These are phyloP conservation scores for Suaeda aralocaspica DNA, from an alignment of 148 eudicot genomes.

Conservation along the genomic window DNA sequence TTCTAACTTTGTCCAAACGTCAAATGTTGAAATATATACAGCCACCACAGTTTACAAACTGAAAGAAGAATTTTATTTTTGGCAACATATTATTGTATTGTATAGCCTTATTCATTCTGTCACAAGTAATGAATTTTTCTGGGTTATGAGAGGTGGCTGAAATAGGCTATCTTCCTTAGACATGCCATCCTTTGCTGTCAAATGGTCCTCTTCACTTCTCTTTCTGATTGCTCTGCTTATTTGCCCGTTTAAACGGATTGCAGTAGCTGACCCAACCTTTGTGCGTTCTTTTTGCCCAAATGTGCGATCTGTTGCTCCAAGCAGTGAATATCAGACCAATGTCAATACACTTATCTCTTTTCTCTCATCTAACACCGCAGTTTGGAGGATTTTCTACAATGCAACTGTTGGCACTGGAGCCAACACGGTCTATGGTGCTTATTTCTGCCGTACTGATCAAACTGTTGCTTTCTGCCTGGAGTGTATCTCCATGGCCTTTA, in stretches of 20 bases:
- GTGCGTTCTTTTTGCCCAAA: constrained; percentile 17
- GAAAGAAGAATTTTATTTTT: neutral
- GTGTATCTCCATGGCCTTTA: constrained; percentile 18
- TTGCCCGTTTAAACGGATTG: too few relatives aligned
- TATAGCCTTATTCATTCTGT: too few relatives aligned
- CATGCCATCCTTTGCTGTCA: too few relatives aligned
- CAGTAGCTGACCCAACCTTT: neutral
- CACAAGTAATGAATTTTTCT: neutral
- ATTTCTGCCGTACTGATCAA: constrained; percentile 27
- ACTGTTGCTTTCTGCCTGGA: constrained; percentile 15
- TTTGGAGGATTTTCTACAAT: constrained; percentile 7
- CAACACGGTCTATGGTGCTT: constrained; percentile 28
- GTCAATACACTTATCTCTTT: constrained; percentile 11
- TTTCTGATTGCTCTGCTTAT: too few relatives aligned
- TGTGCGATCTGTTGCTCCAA: neutral
- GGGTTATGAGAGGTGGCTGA: neutral
- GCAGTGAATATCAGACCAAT: constrained; percentile 12
- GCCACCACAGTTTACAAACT: neutral
- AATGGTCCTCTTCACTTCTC: too few relatives aligned
- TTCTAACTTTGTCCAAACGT: too few relatives aligned
- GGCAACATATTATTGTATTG: too few relatives aligned
- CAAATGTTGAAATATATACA: too few relatives aligned
- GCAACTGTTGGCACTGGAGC: constrained; percentile 25
- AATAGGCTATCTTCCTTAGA: too few relatives aligned
- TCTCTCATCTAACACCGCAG: constrained; percentile 8